Conservation (phyloP, 306 rosid species). For the Quillaja saponaria region DNA sequence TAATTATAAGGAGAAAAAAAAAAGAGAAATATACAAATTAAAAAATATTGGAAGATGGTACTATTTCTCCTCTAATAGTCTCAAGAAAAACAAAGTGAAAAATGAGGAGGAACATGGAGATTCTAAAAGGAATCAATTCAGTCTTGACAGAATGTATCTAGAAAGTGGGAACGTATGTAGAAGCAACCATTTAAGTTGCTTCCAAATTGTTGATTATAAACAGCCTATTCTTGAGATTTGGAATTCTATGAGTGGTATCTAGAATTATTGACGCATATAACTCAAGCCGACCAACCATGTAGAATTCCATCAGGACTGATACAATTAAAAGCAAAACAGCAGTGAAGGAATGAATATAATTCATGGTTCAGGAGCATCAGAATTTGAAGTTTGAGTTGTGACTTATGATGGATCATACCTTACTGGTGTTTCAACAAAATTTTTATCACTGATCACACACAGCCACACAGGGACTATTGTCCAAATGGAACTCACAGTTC, state of each 20-base stretch:
- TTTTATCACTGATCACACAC: too few species aligned
- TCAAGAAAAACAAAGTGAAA: not conserved
- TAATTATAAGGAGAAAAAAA: not conserved
- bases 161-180: not conserved
- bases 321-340: not conserved
- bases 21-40: not conserved
- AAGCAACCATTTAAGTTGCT: not conserved
- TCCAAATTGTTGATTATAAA: too few species aligned
- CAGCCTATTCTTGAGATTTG: too few species aligned
- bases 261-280: too few species aligned
- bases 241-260: too few species aligned
- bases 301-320: too few species aligned
- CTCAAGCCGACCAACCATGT: too few species aligned
- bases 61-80: slow-evolving; percentile 1
- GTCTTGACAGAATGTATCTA: too few species aligned
- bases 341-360: not conserved
- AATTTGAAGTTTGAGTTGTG: not conserved
- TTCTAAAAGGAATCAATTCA: not conserved
- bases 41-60: not conserved
- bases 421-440: too few species aligned
- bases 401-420: too few species aligned
- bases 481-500: not conserved
- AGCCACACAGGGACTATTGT: too few species aligned
- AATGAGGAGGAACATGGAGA: not conserved
- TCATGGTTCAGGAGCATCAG: not conserved